A percentile compares a stretch with the other conserved stretches of the same genome.
phyloP scores from a whole-genome alignment of 495 filamentous ascomycete species.

The Neurospora sp. region DNA sequence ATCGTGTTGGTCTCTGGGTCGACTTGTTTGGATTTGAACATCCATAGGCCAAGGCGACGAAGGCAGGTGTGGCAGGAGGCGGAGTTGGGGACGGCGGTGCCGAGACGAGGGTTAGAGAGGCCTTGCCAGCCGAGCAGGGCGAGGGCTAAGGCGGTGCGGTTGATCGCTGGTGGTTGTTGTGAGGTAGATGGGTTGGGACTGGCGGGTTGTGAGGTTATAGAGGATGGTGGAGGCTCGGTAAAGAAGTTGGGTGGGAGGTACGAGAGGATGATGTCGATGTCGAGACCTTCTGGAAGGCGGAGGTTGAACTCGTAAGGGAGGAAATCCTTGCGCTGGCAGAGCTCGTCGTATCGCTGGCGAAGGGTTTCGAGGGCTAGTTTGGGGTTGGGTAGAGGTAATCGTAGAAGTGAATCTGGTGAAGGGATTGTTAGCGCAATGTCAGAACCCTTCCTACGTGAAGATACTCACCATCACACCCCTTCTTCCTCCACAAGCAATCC shows the following conservation, averaged over 20 bases:
- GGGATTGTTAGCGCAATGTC: conserved; percentile 36
- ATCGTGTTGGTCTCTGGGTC: conserved; percentile 35
- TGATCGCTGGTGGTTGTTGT: conserved; percentile 24
- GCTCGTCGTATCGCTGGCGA: conserved; percentile 50
- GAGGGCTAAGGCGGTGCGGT: conserved; percentile 59
- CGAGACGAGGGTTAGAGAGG: conserved; percentile 49
- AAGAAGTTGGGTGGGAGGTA: conserved; percentile 38
- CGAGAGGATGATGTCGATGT: conserved; percentile 39
- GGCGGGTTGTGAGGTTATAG: conserved; percentile 9
- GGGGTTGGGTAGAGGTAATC: conserved; percentile 45
- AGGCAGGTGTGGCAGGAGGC: conserved; percentile 77
- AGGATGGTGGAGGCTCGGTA: conserved; percentile 26
- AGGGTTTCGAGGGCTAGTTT: conserved; percentile 45
- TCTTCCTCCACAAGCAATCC: conserved; percentile 75
- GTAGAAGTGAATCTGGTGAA: conserved; percentile 33
- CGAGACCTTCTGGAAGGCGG: conserved; percentile 32
- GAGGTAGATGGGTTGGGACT: not conserved
- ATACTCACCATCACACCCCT: conserved; percentile 67
- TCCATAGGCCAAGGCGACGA: conserved; percentile 83
- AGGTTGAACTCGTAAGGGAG: conserved; percentile 45
- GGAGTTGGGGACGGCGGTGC: conserved; percentile 45
- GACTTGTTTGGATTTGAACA: conserved; percentile 61
- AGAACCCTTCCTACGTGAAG: not conserved
- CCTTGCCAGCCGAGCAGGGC: conserved; percentile 83
- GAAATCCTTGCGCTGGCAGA: conserved; percentile 34